These are phyloP conservation scores for Paracoccidioides brasiliensis DNA, from an alignment of 2,329 filamentous ascomycete species.

Conservation along the genomic window DNA sequence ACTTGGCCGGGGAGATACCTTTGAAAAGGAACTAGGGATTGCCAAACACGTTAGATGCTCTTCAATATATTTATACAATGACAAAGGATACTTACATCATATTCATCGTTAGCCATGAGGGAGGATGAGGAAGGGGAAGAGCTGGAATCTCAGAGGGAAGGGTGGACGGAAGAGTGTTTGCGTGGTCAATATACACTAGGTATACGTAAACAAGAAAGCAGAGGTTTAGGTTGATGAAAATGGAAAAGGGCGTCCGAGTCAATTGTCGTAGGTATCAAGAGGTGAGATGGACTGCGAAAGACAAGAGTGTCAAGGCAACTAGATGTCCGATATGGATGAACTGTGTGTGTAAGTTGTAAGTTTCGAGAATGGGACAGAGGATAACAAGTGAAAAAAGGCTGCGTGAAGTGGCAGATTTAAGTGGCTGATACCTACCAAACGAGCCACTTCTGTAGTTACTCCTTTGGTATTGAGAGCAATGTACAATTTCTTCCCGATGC, in stretches of 20 bases:
- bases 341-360: not conserved
- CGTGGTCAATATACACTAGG: not conserved
- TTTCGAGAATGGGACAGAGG: not conserved
- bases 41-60: conserved; percentile 5
- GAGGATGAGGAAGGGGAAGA: conserved; percentile 13
- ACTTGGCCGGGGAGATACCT: conserved; percentile 44
- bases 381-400: not conserved
- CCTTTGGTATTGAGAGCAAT: not conserved
- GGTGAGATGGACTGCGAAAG: not conserved
- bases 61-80: not conserved
- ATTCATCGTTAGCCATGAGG: conserved; percentile 98
- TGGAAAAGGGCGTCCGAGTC: not conserved
- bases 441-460: not conserved
- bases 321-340: not conserved
- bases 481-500: too few relatives aligned
- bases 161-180: not conserved
- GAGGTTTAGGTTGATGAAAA: not conserved
- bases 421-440: not conserved
- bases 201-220: not conserved
- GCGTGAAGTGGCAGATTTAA: not conserved
- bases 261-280: not conserved
- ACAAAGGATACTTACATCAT: conserved; percentile 64
- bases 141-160: not conserved
- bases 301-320: not conserved
- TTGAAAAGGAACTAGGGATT: conserved; percentile 77